Base-by-base conservation (phyloP, 768 basidiomycete species). In the Phallus indusiatus region DNA sequence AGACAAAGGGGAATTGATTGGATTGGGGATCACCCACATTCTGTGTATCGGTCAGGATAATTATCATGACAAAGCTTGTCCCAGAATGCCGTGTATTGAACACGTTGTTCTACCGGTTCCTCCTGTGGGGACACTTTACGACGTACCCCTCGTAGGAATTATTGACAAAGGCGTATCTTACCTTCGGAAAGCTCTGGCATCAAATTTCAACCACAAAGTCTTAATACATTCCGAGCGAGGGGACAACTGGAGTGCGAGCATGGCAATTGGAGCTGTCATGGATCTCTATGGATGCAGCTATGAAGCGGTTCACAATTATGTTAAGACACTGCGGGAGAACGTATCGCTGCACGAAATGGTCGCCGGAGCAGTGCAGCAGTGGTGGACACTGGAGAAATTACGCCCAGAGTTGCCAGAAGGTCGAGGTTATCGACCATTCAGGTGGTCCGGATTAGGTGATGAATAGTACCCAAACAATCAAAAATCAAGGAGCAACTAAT, bases 111-210 rank as follows among this genome's bases (percentile, higher is more conserved):
- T 42, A 2, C 42, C 5, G 9, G 42, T 42, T 11, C 42, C 42
- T 11, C 14, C 42, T 42, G 42, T n/a, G 4, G 42, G 12, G n/a
- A 10, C 4, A 5, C 42, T 42, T 4, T 42, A 42, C 42, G 42
- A 42, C n/a, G 42, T 42, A 14, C 42, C 42, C n/a, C 21, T 47
- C 17, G 47, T 58, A 1, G 47, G 47, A 12, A 34, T 33, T n/a
- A 50, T 58, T n/a, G 56, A 58, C 28, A 49, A 58, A 6, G 46
- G 47, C 1, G 56, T 58, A 17, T 33, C 48, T 34, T 58, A 51
- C 21, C 21, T 58, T 7, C 47, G 51, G n/a, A 33, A 7, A 20
- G 56, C 34, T 10, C 35, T 58, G 17, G 37, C 37, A 18, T 17
- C 1, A 18, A 21, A 50, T 33, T 47, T 17, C 7, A 36, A 18